These are phyloP conservation scores for Cyberlindnera xylosilytica DNA, from an alignment of 805 yeast genomes.

Conservation along the genomic window DNA sequence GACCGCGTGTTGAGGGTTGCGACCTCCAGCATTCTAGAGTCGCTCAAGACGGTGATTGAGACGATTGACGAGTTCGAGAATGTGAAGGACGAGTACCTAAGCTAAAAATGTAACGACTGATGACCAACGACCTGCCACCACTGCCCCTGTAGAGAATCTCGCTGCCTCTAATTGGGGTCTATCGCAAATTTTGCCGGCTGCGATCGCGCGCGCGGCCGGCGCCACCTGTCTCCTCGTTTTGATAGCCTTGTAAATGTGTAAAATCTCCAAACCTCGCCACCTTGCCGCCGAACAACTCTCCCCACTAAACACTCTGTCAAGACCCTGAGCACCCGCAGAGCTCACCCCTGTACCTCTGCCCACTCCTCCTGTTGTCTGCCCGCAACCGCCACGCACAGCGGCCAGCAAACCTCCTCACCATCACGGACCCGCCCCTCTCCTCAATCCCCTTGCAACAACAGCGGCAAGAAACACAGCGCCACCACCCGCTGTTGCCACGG, in stretches of 20 bases:
- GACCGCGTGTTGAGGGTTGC: slow-evolving; percentile 83
- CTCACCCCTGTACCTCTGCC: too few species aligned
- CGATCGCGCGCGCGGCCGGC: not conserved
- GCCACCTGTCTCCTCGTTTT: not conserved
- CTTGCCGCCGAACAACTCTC: too few species aligned
- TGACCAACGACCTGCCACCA: too few species aligned
- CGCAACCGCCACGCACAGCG: not conserved
- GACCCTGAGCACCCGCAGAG: too few species aligned
- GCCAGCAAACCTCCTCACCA: not conserved
- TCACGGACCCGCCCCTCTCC: too few species aligned
- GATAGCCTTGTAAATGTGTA: not conserved
- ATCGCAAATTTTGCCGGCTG: not conserved
- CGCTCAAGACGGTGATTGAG: slow-evolving; percentile 72
- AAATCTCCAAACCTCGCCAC: slow-evolving; percentile 1
- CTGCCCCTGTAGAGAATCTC: too few species aligned
- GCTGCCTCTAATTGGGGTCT: too few species aligned
- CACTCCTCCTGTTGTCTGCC: too few species aligned
- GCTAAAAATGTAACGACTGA: not conserved
- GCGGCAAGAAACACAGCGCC: not conserved
- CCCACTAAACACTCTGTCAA: too few species aligned
- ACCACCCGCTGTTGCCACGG: not conserved
- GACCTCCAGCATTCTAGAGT: slow-evolving; percentile 75
- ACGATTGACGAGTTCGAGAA: slow-evolving; percentile 68
- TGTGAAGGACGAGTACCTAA: not conserved
- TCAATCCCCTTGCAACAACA: not conserved